phyloP scores from a whole-genome alignment of 352 stramenopile species.

The Blastocystis sp. region DNA sequence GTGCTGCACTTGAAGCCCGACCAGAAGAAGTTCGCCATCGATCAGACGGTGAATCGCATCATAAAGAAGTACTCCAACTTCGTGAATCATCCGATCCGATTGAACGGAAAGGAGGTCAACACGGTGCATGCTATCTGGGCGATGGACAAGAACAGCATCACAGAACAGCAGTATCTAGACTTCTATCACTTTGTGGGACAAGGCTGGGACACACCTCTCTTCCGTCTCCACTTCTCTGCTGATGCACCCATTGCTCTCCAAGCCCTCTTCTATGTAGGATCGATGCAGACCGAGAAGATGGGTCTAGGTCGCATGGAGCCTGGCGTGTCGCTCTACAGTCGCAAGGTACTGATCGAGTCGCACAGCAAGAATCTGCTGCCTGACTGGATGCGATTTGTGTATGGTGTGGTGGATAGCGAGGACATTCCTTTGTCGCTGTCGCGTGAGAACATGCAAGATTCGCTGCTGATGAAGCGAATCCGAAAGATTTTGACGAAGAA shows the following conservation, averaged over 20 bases:
- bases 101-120: slow-evolving; percentile 94
- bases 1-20: slow-evolving; percentile 94
- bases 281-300: slow-evolving; percentile 82
- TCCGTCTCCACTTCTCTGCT: slow-evolving; percentile 89
- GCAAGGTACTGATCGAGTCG: slow-evolving; percentile 96
- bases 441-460: slow-evolving; percentile 97
- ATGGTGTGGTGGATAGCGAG: slow-evolving; percentile 88
- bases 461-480: slow-evolving; percentile 87
- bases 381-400: slow-evolving; percentile 91
- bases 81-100: slow-evolving; percentile 92
- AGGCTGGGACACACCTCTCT: slow-evolving; percentile 83
- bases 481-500: slow-evolving; percentile 86
- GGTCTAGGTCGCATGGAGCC: slow-evolving; percentile 85
- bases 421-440: slow-evolving; percentile 97
- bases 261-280: slow-evolving; percentile 83
- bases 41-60: slow-evolving; percentile 84
- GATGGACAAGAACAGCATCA: slow-evolving; percentile 85
- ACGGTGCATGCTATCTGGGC: slow-evolving; percentile 96
- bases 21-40: slow-evolving; percentile 82
- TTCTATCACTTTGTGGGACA: slow-evolving; percentile 95
- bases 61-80: slow-evolving; percentile 99
- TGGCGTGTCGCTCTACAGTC: slow-evolving; percentile 92
- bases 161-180: slow-evolving; percentile 89
- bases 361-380: slow-evolving; percentile 93
- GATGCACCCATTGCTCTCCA: slow-evolving; percentile 97